Base-by-base conservation (phyloP, 805 yeast species). In the Sungouiella thailandica region DNA sequence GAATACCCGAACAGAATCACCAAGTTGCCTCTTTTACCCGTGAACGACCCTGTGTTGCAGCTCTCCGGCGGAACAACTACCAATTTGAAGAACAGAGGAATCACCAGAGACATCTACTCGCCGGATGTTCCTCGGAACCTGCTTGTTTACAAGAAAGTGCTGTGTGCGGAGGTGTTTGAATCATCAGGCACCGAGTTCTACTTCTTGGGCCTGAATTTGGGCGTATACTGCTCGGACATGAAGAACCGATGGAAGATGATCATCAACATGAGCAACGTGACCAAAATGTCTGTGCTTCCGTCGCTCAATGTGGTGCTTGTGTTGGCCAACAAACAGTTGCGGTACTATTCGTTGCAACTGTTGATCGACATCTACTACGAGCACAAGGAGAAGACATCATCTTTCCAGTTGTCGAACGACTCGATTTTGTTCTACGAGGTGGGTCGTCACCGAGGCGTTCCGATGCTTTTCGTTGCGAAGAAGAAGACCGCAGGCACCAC, bases 361-460 rank as follows among this genome's bases (percentile, higher is more conserved):
- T 48, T 89, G 11, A 52, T 82, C 31, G 62, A 74, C 15, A 79
- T 84, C 11, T 80, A 76, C 48, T 69, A 70, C 36, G 73, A 68
- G 25, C 55, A 47, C 8, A 52, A 57, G 15, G 58, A 60, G 17
- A 50, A 53, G 4, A 44, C 71, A 14, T 62, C 72, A n/a, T 73
- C 81, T 11, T 68, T 73, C 19, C 55, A 67, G 17, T 46, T 76
- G 9, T 62, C 77, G 10, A 65, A 70, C 43, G 76, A 77, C 31
- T 60, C 54, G 58, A 76, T 52, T 0, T 57, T 72, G 2, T 78
- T 72, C 42, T 88, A 84, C 58, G 73, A 72, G 30, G 62, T 83
- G 39, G 96, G 93, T 0, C 72, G 68, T 19, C 86, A 88, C 51
- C 70, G 78, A 37, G 78, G 76, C 55, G 67, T 76, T 41, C 74